phyloP scores from a whole-genome alignment of 192 early-diverging fungal genomes.

The Backusella tuberculispora region DNA sequence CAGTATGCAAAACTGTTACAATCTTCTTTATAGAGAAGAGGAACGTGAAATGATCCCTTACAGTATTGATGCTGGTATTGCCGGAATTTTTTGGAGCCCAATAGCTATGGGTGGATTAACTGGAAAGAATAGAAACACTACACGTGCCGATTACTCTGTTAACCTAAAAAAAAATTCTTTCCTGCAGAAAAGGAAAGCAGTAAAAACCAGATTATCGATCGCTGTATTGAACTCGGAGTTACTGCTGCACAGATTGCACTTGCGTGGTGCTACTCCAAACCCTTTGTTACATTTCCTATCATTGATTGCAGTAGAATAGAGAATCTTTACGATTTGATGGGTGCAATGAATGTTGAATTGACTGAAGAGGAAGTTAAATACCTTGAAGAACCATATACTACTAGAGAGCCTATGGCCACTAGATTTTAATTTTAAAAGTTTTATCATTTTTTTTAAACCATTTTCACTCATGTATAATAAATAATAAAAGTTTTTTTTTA shows the following conservation, averaged over 20 bases:
- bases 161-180: neutral
- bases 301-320: conserved; percentile 25
- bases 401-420: neutral
- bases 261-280: conserved; percentile 31
- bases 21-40: conserved; percentile 53
- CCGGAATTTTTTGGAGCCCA: conserved; percentile 53
- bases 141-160: neutral
- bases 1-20: conserved; percentile 54
- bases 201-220: conserved; percentile 24
- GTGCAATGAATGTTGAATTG: conserved; percentile 23
- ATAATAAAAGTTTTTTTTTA: no score
- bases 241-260: conserved; percentile 32
- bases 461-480: no score
- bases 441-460: no score
- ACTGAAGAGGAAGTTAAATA: conserved; percentile 26
- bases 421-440: no score
- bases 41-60: conserved; percentile 61
- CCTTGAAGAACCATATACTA: conserved; percentile 25
- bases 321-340: conserved; percentile 32
- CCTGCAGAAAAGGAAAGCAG: neutral
- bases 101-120: conserved; percentile 49
- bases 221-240: conserved; percentile 23
- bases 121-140: conserved; percentile 23
- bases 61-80: conserved; percentile 45
- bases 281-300: conserved; percentile 21